Conservation (phyloP, 179 eudicot species). For the Vitellaria paradoxa region DNA sequence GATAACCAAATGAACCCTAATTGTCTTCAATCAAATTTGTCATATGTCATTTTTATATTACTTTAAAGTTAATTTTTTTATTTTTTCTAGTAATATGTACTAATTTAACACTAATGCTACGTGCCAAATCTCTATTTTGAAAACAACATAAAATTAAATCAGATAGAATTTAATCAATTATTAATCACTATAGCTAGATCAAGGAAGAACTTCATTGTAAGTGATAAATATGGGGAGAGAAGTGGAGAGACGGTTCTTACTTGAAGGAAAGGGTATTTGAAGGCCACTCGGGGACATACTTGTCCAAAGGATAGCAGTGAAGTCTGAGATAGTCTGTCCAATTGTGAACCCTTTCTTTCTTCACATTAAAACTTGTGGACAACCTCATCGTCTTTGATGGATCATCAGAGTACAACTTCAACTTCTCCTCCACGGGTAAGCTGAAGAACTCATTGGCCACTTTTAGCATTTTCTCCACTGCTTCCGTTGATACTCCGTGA, state of each 20-base stretch:
- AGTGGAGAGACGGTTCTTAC: conserved; percentile 29
- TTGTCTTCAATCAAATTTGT: no score
- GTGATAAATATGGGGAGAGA: no score
- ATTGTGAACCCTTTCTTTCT: conserved; percentile 73
- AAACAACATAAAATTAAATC: no score
- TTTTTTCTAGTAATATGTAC: no score
- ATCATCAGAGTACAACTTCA: conserved; percentile 81
- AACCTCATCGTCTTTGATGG: conserved; percentile 66
- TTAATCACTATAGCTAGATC: no score
- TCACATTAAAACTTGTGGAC: conserved; percentile 74
- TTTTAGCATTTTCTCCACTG: conserved; percentile 42
- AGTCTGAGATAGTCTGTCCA: conserved; percentile 91
- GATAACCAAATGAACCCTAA: no score
- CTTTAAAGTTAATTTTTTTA: no score
- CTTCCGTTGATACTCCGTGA: conserved; percentile 58
- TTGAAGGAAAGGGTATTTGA: conserved; percentile 69
- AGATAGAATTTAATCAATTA: no score
- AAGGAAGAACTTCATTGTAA: no score
- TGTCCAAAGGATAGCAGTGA: conserved; percentile 78
- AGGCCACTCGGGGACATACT: conserved; percentile 70
- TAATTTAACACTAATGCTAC: no score
- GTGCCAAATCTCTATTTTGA: no score
- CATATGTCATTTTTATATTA: no score
- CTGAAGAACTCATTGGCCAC: conserved; percentile 55
- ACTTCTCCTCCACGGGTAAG: conserved; percentile 69